A percentile compares a stretch with the other conserved stretches of the same genome.
phyloP scores from a whole-genome alignment of 768 basidiomycete species.

The Lactifluus hygrophoroides region DNA sequence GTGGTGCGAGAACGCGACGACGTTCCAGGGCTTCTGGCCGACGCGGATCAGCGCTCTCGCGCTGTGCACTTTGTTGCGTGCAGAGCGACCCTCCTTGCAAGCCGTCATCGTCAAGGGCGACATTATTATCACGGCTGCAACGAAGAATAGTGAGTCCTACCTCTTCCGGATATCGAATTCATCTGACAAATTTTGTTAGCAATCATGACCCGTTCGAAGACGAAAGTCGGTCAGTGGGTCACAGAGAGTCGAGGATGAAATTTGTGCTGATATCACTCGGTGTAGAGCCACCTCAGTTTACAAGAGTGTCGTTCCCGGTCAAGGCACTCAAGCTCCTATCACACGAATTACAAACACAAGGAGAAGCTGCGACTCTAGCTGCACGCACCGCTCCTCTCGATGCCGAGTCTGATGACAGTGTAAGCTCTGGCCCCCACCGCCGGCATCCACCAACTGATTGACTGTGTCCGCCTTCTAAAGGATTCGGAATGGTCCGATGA shows the following conservation, averaged over 20 bases:
- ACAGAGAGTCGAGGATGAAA: not conserved
- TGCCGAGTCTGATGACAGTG: conserved; percentile 70
- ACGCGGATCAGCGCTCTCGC: conserved; percentile 79
- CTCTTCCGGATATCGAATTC: not conserved
- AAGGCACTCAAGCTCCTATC: conserved; percentile 89
- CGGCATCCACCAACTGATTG: not conserved
- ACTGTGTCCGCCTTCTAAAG: conserved; percentile 27
- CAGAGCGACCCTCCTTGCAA: conserved; percentile 57
- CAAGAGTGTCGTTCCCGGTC: conserved; percentile 77
- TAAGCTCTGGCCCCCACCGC: conserved; percentile 27
- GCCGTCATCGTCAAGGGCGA: conserved; percentile 82
- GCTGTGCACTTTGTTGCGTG: conserved; percentile 61
- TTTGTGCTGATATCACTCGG: conserved; percentile 20
- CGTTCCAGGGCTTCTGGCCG: conserved; percentile 94
- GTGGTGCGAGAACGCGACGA: conserved; percentile 93
- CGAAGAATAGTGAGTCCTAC: conserved; percentile 60
- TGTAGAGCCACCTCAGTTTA: conserved; percentile 79
- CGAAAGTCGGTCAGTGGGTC: conserved; percentile 62
- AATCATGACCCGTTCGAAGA: conserved; percentile 93
- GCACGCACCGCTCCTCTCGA: conserved; percentile 45
- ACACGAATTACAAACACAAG: conserved; percentile 72
- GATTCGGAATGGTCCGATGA: conserved; percentile 96
- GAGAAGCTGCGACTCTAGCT: conserved; percentile 60
- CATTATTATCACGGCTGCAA: conserved; percentile 74
- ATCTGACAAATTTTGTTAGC: conserved; percentile 36